phyloP scores from a whole-genome alignment of 148 eudicot species.

The Cornus florida region DNA sequence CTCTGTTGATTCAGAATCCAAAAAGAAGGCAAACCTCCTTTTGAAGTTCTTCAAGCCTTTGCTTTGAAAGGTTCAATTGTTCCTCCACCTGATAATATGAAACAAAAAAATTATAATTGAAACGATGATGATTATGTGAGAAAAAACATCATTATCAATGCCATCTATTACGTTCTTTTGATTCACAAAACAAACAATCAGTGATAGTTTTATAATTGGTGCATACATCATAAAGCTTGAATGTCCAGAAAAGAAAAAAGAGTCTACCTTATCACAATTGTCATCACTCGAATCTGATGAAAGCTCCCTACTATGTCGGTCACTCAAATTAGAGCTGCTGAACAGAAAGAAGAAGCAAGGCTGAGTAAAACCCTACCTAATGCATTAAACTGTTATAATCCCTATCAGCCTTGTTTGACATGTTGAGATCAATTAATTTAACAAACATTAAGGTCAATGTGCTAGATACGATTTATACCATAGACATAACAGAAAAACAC shows the following conservation, averaged over 20 bases:
- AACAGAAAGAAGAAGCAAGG: constrained; percentile 11
- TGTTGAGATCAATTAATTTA: background rate
- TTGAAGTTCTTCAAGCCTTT: constrained; percentile 61
- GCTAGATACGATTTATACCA: background rate
- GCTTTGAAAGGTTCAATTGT: constrained; percentile 42
- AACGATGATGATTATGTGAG: background rate
- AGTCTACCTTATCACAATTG: constrained; percentile 45
- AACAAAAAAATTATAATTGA: background rate
- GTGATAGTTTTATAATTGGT: background rate
- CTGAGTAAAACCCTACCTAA: background rate
- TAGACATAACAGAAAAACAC: background rate
- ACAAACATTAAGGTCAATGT: background rate
- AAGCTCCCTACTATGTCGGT: constrained; percentile 49
- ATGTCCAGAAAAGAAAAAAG: constrained; percentile 1
- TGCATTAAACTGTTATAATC: background rate
- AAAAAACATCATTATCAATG: background rate
- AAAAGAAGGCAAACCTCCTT: constrained; percentile 57
- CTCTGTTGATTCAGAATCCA: background rate
- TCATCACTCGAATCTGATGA: constrained; percentile 60
- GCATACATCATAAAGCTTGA: background rate
- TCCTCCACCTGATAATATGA: constrained; percentile 47
- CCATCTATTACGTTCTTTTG: no score
- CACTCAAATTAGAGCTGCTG: constrained; percentile 51
- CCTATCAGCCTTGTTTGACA: background rate
- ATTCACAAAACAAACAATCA: no score